Evolutionary conservation across 805 yeast species (phyloP).

Genomic region (Monosporozyma solicola): DNA sequence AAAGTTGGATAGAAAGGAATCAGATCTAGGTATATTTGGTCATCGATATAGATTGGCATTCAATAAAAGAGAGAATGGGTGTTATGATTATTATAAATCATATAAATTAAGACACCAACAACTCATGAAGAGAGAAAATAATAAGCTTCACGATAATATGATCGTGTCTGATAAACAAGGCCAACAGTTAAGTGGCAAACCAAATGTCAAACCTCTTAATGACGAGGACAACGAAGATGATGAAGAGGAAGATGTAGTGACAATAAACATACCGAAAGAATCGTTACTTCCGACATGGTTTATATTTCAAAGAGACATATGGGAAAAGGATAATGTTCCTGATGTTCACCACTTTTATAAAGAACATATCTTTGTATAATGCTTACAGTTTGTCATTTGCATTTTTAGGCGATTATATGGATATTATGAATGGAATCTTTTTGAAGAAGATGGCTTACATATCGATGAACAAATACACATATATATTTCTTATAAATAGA

Average conservation of each 20-base stretch:
- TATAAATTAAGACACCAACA: constrained; percentile 21
- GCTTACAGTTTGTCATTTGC: background rate
- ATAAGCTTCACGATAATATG: background rate
- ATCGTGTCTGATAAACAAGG: background rate
- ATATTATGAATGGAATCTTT: background rate
- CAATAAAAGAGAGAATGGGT: constrained; percentile 24
- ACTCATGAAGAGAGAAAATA: background rate
- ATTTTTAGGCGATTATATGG: background rate
- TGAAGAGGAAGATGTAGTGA: constrained; percentile 3
- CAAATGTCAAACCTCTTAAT: background rate
- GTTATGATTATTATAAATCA: constrained; percentile 33
- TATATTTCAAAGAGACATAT: constrained; percentile 46
- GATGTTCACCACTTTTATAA: constrained; percentile 29
- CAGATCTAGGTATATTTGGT: constrained; percentile 28
- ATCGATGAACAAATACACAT: background rate
- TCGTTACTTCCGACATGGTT: constrained; percentile 71
- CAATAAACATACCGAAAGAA: constrained; percentile 50
- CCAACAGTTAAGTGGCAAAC: background rate
- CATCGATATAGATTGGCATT: constrained; percentile 26
- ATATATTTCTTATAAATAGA: background rate
- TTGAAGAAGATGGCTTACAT: background rate
- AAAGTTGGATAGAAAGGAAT: constrained; percentile 11
- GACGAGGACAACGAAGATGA: background rate
- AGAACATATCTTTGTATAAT: constrained; percentile 24
- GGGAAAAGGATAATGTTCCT: constrained; percentile 45